phyloP scores from a whole-genome alignment of 352 stramenopile species.

The Pythium aquatile region DNA sequence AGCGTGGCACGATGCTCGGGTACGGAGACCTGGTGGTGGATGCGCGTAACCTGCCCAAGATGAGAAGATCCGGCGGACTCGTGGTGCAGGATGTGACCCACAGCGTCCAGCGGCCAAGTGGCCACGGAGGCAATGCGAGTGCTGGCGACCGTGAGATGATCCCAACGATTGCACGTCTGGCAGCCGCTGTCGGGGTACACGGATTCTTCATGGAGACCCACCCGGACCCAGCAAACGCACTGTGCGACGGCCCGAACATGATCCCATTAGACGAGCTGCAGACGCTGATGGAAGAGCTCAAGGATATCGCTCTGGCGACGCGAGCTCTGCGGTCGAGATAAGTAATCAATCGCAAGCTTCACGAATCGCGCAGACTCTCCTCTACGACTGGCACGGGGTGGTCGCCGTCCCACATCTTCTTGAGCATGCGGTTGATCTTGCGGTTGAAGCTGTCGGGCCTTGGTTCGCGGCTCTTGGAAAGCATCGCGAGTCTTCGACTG shows the following conservation, averaged over 20 bases:
- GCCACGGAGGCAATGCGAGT: conserved; percentile 46
- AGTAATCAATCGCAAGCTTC: conserved; percentile 12
- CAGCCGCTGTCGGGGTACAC: conserved; percentile 81
- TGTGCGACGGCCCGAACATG: conserved; percentile 77
- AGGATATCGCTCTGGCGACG: conserved; percentile 62
- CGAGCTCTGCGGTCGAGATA: conserved; percentile 33
- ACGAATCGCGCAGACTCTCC: conserved; percentile 69
- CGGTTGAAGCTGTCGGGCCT: conserved; percentile 70
- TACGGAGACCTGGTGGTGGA: conserved; percentile 89
- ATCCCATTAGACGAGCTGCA: conserved; percentile 66
- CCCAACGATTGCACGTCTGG: conserved; percentile 82
- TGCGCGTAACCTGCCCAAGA: conserved; percentile 72
- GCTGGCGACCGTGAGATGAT: conserved; percentile 80
- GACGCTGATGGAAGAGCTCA: conserved; percentile 66
- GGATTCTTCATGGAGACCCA: conserved; percentile 91
- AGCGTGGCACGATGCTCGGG: conserved; percentile 86
- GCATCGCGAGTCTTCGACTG: conserved; percentile 33
- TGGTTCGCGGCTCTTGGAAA: conserved; percentile 43
- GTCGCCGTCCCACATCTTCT: conserved; percentile 67
- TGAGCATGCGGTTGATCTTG: conserved; percentile 81
- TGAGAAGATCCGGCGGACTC: conserved; percentile 53
- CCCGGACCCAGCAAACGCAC: conserved; percentile 52
- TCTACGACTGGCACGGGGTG: conserved; percentile 64
- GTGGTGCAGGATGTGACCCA: conserved; percentile 89
- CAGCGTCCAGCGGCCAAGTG: conserved; percentile 73